Conservation (phyloP, 371 early-diverging fungal genomes). For the Mortierella sp. region DNA sequence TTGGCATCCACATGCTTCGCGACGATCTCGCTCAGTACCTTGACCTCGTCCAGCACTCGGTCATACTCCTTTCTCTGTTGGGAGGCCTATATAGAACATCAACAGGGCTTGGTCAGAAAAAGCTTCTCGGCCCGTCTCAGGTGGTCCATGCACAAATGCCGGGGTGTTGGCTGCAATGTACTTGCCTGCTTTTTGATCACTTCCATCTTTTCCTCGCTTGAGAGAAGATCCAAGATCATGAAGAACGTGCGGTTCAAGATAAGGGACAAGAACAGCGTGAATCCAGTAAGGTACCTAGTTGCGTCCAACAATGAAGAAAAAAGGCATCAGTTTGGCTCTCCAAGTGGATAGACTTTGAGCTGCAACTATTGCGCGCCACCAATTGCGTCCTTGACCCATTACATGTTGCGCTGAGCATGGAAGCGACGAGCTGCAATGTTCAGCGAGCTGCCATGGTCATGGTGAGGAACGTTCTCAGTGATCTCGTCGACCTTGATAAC, state of each 20-base stretch:
- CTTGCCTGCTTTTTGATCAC: conserved; percentile 59
- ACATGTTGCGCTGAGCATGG: conserved; percentile 93
- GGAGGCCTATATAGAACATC: conserved; percentile 29
- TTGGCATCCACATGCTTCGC: conserved; percentile 63
- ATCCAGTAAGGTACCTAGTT: conserved; percentile 81
- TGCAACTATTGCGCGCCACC: background rate
- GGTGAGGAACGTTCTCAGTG: conserved; percentile 55
- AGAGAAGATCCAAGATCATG: conserved; percentile 74
- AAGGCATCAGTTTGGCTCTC: no score
- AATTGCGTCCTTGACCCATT: conserved; percentile 7
- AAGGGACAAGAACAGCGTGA: conserved; percentile 88
- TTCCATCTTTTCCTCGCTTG: conserved; percentile 75
- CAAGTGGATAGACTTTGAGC: no score
- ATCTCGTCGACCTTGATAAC: conserved; percentile 67
- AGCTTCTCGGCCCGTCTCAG: background rate
- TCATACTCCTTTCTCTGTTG: conserved; percentile 63
- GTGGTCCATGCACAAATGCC: background rate
- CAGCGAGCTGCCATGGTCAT: conserved; percentile 57
- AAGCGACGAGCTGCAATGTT: conserved; percentile 78
- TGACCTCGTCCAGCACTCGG: conserved; percentile 43
- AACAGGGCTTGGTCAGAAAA: background rate
- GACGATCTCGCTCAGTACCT: conserved; percentile 59
- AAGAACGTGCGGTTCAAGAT: conserved; percentile 82
- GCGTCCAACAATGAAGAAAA: no score
- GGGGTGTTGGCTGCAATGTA: background rate